Evolutionary conservation across 225 moss, liverwort and hornwort species (phyloP), one percentile per base, ranked within the genome.

Genomic region (Thuidium tamariscinum): DNA sequence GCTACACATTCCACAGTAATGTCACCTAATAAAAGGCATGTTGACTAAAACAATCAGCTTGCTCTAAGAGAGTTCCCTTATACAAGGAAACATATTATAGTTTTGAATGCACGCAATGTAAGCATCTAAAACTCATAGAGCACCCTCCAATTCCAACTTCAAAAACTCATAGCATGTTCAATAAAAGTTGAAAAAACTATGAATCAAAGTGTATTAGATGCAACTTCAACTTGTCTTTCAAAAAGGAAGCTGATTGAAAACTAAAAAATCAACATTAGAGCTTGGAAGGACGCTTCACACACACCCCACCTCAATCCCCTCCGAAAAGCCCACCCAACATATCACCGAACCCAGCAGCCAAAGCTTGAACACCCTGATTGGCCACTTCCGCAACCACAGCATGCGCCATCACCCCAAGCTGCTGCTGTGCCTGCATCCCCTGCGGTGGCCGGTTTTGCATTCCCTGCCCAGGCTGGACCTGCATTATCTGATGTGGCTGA

Each of bases 21-120:
- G 16, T 36, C 9, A 36, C 13, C 2, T 6, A 10, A 36, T 3
- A 34, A 44, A 44, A 54, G 10, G 5, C n/a, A n/a, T 1, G 0
- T 54, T 6, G 15, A 76, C 25, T 23, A 16, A 22, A 76, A 54
- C 9, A 16, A 16, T 3, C 10, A n/a, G n/a, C 2, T 0, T 16
- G 2, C 1, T 36, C 36, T 34, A 20, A 32, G 32, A 20, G 49
- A 74, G 12, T 32, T 32, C 32, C 49, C 7, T 49, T 9, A 17
- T 7, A 72, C 2, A 46, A 2, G 3, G 12, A 0, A 49, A 49
- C 7, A 34, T 20, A 73, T 30, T 73, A 20, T 3, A 34, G 2
- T 48, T 48, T 73, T 11, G 1, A 49, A 30, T 32, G 12, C 12
- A 32, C 0, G 0, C 0, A 34, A 32, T 4, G 4, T 49, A 32